Evolutionary conservation across 2,329 filamentous ascomycete species (phyloP).

Genomic region (Penicillium sp.): DNA sequence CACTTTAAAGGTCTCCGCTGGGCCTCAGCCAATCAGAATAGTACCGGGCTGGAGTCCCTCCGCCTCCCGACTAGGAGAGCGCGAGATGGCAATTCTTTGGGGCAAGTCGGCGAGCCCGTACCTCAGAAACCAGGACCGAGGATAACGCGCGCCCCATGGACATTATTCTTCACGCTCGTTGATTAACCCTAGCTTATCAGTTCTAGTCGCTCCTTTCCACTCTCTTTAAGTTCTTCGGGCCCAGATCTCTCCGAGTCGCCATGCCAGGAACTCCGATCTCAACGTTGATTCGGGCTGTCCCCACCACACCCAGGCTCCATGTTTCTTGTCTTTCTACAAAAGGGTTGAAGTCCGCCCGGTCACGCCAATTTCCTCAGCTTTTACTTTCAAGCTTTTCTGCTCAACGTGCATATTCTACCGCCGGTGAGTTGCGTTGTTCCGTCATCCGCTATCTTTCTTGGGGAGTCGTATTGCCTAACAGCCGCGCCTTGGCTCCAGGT

Average conservation of each 20-base stretch:
- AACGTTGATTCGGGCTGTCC: conserved; percentile 22
- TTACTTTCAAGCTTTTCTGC: not conserved
- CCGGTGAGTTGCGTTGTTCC: conserved; percentile 1
- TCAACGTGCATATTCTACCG: conserved; percentile 17
- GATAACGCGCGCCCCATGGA: not conserved
- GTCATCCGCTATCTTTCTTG: not conserved
- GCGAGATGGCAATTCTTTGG: conserved; percentile 6
- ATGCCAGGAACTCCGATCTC: conserved; percentile 23
- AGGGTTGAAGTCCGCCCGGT: conserved; percentile 14
- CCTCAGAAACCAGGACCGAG: not conserved
- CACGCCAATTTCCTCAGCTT: conserved; percentile 7
- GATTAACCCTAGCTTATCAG: not conserved
- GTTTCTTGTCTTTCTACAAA: conserved; percentile 21
- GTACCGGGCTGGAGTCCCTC: conserved; percentile 1
- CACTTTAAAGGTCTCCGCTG: conserved; percentile 4
- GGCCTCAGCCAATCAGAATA: conserved; percentile 11
- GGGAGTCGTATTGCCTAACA: conserved; percentile 4
- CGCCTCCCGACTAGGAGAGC: not conserved
- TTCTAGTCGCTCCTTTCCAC: conserved; percentile 13
- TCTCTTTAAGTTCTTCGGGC: conserved; percentile 8
- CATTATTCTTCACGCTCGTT: conserved; percentile 3
- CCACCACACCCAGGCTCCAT: conserved; percentile 25
- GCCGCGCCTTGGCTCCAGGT: not conserved
- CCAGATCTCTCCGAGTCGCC: conserved; percentile 9
- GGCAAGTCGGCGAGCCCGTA: not conserved